Evolutionary conservation across 352 stramenopile species (phyloP).

Genomic region (Pythium utonaiense): DNA sequence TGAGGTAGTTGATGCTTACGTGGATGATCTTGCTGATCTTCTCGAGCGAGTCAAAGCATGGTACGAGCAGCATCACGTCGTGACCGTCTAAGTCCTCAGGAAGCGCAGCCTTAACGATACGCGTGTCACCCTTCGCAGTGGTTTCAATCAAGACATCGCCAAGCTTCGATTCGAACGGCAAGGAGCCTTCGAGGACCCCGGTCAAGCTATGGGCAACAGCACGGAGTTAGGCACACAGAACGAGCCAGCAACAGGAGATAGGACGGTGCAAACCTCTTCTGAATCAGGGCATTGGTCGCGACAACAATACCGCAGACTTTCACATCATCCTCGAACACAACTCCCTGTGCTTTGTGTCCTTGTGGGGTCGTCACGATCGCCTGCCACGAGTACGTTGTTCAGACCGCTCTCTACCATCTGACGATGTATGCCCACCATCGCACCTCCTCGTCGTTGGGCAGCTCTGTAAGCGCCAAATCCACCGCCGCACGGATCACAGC

Average conservation of each 20-base stretch:
- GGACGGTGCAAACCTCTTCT: conserved; percentile 25
- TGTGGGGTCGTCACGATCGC: conserved; percentile 70
- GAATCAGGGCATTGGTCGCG: conserved; percentile 38
- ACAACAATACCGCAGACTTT: conserved; percentile 76
- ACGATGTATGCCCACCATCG: not conserved
- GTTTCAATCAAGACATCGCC: conserved; percentile 60
- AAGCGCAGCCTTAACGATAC: conserved; percentile 48
- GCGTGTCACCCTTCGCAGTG: conserved; percentile 12
- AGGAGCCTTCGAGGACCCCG: conserved; percentile 39
- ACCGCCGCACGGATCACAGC: conserved; percentile 60
- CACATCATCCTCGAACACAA: conserved; percentile 74
- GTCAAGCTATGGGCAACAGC: not conserved
- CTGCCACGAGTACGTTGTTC: conserved; percentile 19
- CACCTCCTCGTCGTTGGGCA: conserved; percentile 81
- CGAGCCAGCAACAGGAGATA: not conserved
- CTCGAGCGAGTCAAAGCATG: conserved; percentile 56
- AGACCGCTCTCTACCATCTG: not conserved
- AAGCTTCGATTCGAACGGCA: conserved; percentile 67
- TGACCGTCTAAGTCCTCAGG: conserved; percentile 62
- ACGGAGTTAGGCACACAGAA: not conserved
- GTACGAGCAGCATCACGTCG: conserved; percentile 66
- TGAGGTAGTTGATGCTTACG: conserved; percentile 26
- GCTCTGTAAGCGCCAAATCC: conserved; percentile 69
- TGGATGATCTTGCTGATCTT: conserved; percentile 74
- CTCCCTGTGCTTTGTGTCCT: conserved; percentile 66